A percentile compares a stretch with the other conserved stretches of the same genome.
These are phyloP conservation scores for Euphorbia tirucalli DNA, from an alignment of 345 rosid species.

Conservation along the genomic window DNA sequence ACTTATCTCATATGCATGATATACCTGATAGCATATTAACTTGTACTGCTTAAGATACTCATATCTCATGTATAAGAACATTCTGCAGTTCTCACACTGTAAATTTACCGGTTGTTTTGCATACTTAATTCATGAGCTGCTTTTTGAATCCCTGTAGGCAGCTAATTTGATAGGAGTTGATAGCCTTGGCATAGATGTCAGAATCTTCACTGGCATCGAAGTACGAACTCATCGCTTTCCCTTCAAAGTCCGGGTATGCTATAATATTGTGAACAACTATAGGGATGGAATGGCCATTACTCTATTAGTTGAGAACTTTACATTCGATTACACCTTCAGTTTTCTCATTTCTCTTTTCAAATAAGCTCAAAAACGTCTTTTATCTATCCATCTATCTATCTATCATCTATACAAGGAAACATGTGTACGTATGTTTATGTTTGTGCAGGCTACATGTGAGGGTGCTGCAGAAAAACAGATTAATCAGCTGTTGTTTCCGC, in stretches of 20 bases:
- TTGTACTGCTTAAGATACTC: not conserved
- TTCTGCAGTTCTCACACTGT: not conserved
- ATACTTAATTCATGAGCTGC: conserved; percentile 7
- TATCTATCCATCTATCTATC: not conserved
- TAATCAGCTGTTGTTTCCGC: conserved; percentile 72
- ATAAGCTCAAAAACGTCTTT: not conserved
- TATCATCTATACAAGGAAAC: not conserved
- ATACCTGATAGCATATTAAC: not conserved
- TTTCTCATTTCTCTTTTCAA: not conserved
- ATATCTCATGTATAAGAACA: not conserved
- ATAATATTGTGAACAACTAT: not conserved
- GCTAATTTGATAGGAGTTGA: conserved; percentile 80
- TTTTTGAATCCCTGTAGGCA: conserved; percentile 39
- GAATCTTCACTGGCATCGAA: conserved; percentile 64
- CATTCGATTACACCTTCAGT: no score
- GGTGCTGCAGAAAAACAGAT: conserved; percentile 85
- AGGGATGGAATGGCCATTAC: no score
- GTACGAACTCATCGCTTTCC: conserved; percentile 89
- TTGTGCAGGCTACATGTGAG: conserved; percentile 62
- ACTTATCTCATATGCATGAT: not conserved
- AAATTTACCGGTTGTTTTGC: not conserved
- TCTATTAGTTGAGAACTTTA: no score
- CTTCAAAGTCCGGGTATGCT: conserved; percentile 64
- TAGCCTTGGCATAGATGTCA: conserved; percentile 91
- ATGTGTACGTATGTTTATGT: not conserved